Evolutionary conservation across 352 stramenopile genomes (phyloP).

Genomic region (Globisporangium abappressorium): DNA sequence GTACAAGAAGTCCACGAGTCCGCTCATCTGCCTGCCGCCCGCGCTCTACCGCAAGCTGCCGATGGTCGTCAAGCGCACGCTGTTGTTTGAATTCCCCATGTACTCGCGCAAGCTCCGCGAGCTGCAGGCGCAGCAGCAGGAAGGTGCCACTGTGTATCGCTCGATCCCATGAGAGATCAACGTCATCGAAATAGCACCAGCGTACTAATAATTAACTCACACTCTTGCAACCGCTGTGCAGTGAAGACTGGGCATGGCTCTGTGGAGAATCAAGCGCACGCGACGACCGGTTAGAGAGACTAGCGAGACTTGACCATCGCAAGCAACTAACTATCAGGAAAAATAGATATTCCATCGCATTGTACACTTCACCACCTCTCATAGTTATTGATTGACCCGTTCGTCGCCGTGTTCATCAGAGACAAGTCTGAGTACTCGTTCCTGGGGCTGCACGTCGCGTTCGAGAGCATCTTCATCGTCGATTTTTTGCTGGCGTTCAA

Average conservation of each 20-base stretch:
- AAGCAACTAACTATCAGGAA: background rate
- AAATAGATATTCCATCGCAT: background rate
- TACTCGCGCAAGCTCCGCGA: constrained; percentile 54
- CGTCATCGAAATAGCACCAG: background rate
- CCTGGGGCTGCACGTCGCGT: background rate
- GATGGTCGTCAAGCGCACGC: constrained; percentile 36
- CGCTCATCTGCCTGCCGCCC: constrained; percentile 50
- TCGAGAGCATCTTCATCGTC: constrained; percentile 4
- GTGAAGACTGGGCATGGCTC: background rate
- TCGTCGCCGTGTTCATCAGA: constrained; percentile 1
- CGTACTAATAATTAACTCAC: background rate
- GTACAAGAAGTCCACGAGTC: constrained; percentile 64
- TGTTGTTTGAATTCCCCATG: constrained; percentile 48
- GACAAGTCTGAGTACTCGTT: background rate
- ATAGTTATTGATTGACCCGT: background rate
- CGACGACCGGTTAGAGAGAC: background rate
- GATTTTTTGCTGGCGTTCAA: constrained; percentile 15
- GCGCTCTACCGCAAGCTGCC: constrained; percentile 38
- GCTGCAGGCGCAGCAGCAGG: constrained; percentile 16
- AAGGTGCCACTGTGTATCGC: constrained; percentile 25
- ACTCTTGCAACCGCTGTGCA: background rate
- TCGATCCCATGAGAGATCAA: constrained; percentile 21
- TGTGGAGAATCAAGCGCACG: background rate
- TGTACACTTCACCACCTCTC: background rate
- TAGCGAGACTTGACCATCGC: background rate